Percentiles rank a stretch among this genome's conserved stretches.
phyloP scores from a whole-genome alignment of 23 red algal species.

The Gracilaria caudata region DNA sequence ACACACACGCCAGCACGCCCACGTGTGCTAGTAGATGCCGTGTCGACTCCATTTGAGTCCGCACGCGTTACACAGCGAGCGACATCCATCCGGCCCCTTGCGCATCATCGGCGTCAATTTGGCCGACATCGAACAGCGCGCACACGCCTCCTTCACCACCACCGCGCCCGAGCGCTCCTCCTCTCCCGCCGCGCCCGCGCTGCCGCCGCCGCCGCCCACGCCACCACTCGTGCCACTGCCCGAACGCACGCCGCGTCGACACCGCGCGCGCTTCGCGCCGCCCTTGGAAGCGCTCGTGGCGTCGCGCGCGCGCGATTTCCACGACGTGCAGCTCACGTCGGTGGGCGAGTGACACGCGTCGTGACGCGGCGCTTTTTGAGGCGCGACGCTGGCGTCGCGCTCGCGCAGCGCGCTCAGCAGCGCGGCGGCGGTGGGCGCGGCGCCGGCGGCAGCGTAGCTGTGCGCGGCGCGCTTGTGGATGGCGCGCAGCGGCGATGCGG shows the following conservation, averaged over 20 bases:
- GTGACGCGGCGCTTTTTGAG: not conserved
- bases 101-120: conserved; percentile 80
- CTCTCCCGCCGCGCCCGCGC: too few species aligned
- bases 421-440: too few species aligned
- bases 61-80: conserved; percentile 73
- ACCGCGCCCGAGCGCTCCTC: too few species aligned
- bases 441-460: too few species aligned
- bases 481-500: too few species aligned
- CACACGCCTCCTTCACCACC: conserved; percentile 52
- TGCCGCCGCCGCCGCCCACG: not conserved
- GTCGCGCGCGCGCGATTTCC: not conserved
- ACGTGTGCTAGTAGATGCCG: conserved; percentile 49
- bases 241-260: not conserved
- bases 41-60: conserved; percentile 74
- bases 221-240: not conserved
- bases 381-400: too few species aligned
- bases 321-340: not conserved
- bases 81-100: conserved; percentile 67
- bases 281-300: not conserved
- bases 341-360: conserved; percentile 11
- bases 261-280: conserved; percentile 3
- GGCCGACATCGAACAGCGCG: conserved; percentile 54
- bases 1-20: too few species aligned
- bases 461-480: too few species aligned
- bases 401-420: too few species aligned